Percentiles rank a stretch among this genome's conserved stretches.
Evolutionary conservation across 176 grass and related monocot genomes (phyloP).

Genomic region (Zoysia pacifica): DNA sequence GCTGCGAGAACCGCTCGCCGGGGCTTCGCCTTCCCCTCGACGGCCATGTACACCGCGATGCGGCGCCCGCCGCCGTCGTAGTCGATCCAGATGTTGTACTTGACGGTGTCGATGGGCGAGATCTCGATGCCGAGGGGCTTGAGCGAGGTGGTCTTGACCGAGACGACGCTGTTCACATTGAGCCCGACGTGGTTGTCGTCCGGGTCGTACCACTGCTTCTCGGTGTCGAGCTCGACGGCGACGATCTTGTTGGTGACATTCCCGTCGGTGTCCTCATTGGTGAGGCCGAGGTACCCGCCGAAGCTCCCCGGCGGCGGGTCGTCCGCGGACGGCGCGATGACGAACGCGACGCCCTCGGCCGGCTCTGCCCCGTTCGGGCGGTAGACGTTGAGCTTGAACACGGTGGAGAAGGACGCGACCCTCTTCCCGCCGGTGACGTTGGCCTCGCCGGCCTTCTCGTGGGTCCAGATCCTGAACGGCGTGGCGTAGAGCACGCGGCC

Average conservation of each 20-base stretch:
- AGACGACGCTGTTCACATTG: conserved; percentile 76
- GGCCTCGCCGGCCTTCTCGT: neutral
- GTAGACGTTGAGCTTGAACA: conserved; percentile 74
- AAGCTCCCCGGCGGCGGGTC: conserved; percentile 44
- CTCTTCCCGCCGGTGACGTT: conserved; percentile 2
- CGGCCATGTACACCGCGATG: conserved; percentile 66
- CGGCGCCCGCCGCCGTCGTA: conserved; percentile 56
- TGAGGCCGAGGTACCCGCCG: conserved; percentile 70
- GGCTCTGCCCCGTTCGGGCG: conserved; percentile 23
- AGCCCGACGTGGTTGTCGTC: conserved; percentile 89
- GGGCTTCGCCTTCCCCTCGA: conserved; percentile 20
- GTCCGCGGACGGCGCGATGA: conserved; percentile 45
- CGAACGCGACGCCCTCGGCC: conserved; percentile 78
- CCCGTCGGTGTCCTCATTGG: conserved; percentile 57
- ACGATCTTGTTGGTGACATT: conserved; percentile 56
- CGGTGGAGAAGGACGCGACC: conserved; percentile 71
- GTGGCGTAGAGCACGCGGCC: conserved; percentile 61
- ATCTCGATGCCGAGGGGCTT: conserved; percentile 58
- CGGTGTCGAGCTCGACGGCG: conserved; percentile 88
- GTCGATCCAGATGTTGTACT: conserved; percentile 81
- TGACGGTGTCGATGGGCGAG: conserved; percentile 34
- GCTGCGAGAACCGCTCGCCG: conserved; percentile 37
- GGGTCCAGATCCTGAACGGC: conserved; percentile 60
- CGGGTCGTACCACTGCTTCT: conserved; percentile 65
- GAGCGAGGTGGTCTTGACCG: conserved; percentile 41